Base-by-base conservation (phyloP, 495 filamentous ascomycete species). In the Lasiosphaeria hispida region DNA sequence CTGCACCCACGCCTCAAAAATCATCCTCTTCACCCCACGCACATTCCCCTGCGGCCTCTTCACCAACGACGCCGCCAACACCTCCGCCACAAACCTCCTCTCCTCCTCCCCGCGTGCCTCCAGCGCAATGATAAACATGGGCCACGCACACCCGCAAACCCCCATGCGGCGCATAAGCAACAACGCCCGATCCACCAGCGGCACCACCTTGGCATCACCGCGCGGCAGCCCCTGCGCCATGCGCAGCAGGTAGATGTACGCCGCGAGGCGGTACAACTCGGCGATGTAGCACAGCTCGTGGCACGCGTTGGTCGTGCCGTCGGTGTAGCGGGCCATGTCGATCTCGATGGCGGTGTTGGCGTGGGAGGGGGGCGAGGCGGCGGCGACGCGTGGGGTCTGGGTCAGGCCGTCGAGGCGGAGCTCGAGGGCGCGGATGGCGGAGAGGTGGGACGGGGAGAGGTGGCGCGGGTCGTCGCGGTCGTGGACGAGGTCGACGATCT, bases 241-340 rank as follows among this genome's bases (percentile, higher is more conserved):
- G 48, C 63, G 63, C 30, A 48, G 33, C 7, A 65, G 55, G 45
- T 65, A 65, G 39, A 65, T 57, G 38, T 53, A 34, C 4, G 56
- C 47, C 0, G 63, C 51, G 6, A 60, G 52, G 39, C 63, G 55
- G 36, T 57, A 65, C 8, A 65, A 37, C 15, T 60, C 60, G 36
- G 63, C 63, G 18, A 41, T 11, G 2, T 35, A 30, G 23, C 23
- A 30, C 23, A 30, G 23, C 2, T 30, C 23, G 23, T 30, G 23
- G 23, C 23, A 30, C 23, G 23, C 2, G 23, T 5, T 5, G 23
- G 23, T 2, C 23, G 23, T 5, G 23, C 23, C 23, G 23, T 30
- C 23, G 23, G 23, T 30, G 23, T 30, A 30, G 23, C 23, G 23
- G 23, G 23, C 23, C 23, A 30, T 30, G 23, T 30, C 23, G 23